phyloP scores from a whole-genome alignment of 2,329 filamentous ascomycete species.

The Trichophyton simii region DNA sequence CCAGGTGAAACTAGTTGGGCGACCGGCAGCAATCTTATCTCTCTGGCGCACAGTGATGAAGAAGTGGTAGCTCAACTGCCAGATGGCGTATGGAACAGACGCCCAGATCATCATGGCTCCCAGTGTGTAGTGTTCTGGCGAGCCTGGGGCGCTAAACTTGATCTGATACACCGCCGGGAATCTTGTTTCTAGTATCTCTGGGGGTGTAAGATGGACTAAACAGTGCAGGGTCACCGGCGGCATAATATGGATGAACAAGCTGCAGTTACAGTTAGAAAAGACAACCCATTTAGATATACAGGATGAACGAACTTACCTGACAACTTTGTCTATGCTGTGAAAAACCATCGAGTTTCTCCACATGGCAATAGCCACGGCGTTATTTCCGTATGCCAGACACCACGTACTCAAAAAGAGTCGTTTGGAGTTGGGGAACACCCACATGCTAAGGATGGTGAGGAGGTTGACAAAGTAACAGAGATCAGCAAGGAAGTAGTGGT shows the following conservation, averaged over 20 bases:
- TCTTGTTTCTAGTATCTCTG: conserved; percentile 50
- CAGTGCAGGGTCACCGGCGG: conserved; percentile 88
- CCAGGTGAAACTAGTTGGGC: conserved; percentile 96
- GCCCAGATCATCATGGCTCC: conserved; percentile 87
- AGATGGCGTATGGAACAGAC: conserved; percentile 78
- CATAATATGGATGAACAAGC: conserved; percentile 99
- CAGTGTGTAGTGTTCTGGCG: conserved; percentile 66
- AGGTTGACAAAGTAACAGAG: conserved; percentile 98
- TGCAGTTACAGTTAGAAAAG: conserved; percentile 20
- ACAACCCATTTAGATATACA: not conserved
- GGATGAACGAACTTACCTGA: conserved; percentile 46
- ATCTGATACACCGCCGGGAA: conserved; percentile 83
- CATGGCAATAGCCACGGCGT: conserved; percentile 95
- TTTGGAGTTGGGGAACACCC: conserved; percentile 82
- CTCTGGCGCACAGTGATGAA: conserved; percentile 89
- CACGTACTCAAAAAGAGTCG: conserved; percentile 84
- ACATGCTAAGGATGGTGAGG: conserved; percentile 66
- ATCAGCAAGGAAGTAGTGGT: conserved; percentile 94
- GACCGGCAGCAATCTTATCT: conserved; percentile 88
- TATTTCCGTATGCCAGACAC: conserved; percentile 90
- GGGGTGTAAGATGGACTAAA: conserved; percentile 67
- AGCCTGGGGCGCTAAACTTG: conserved; percentile 54
- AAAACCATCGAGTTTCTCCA: conserved; percentile 98
- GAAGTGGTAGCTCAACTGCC: conserved; percentile 88
- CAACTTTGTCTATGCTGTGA: conserved; percentile 96